phyloP scores from a whole-genome alignment of 108 stramenopile species.

The Nitzschia sp. region DNA sequence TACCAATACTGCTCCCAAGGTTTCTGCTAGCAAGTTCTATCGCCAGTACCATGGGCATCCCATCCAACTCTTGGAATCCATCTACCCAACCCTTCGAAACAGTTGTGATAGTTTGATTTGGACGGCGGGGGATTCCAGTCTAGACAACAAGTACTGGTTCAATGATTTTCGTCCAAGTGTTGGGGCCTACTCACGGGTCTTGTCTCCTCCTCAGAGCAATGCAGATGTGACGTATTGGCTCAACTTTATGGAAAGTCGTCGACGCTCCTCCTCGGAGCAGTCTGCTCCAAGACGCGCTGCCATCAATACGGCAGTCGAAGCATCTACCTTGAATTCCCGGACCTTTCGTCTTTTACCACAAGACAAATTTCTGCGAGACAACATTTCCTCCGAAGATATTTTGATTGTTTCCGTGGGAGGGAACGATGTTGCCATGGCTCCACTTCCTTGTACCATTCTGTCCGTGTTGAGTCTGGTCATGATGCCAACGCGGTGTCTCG shows the following conservation, averaged over 20 bases:
- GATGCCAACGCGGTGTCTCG: slow-evolving; percentile 52
- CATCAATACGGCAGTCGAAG: slow-evolving; percentile 84
- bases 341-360: slow-evolving; percentile 54
- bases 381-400: slow-evolving; percentile 64
- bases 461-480: slow-evolving; percentile 54
- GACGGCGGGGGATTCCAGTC: slow-evolving; percentile 61
- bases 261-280: neutral
- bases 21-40: slow-evolving; percentile 52
- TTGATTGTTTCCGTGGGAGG: slow-evolving; percentile 83
- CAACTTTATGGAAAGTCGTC: slow-evolving; percentile 33
- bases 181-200: slow-evolving; percentile 43
- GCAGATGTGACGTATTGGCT: slow-evolving; percentile 84
- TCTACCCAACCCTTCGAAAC: slow-evolving; percentile 59
- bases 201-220: slow-evolving; percentile 59
- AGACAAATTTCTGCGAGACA: slow-evolving; percentile 78
- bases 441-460: slow-evolving; percentile 70
- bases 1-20: neutral
- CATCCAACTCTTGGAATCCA: slow-evolving; percentile 46
- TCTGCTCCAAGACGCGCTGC: slow-evolving; percentile 34
- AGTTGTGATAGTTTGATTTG: slow-evolving; percentile 39
- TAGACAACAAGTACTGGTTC: slow-evolving; percentile 87
- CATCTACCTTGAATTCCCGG: slow-evolving; percentile 73
- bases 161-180: slow-evolving; percentile 53
- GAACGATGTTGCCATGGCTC: slow-evolving; percentile 84
- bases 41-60: slow-evolving; percentile 75